phyloP scores from a whole-genome alignment of 306 rosid genomes.

The Dryas octopetala region DNA sequence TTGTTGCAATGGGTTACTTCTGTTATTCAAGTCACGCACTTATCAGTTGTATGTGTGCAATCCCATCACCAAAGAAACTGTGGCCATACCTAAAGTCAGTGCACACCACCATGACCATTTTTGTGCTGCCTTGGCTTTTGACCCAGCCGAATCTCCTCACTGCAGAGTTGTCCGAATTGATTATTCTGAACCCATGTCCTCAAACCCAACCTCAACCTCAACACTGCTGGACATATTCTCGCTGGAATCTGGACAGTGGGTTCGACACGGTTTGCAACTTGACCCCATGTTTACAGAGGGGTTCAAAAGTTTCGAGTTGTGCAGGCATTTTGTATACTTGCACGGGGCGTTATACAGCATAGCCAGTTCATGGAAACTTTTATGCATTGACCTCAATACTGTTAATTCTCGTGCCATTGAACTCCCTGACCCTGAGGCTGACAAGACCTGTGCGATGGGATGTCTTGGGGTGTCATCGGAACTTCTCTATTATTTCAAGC shows the following conservation, averaged over 20 bases:
- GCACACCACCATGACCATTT: background rate
- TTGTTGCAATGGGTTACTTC: constrained; percentile 9
- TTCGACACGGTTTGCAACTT: background rate
- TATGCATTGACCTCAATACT: background rate
- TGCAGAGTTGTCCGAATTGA: background rate
- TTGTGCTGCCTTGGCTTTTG: background rate
- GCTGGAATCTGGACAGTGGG: background rate
- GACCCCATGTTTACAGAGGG: background rate
- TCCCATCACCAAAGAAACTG: constrained; percentile 4
- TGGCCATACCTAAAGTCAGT: background rate
- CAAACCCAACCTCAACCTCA: background rate
- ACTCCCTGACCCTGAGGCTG: background rate
- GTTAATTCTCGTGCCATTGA: background rate
- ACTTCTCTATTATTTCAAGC: background rate
- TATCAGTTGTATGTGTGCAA: constrained; percentile 2
- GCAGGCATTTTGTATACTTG: constrained; percentile 5
- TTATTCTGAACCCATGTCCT: background rate
- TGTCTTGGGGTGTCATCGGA: constrained; percentile 8
- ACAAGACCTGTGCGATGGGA: background rate
- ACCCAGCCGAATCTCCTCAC: background rate
- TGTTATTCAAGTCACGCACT: background rate
- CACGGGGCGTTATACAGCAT: constrained; percentile 2
- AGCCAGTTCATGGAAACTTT: background rate
- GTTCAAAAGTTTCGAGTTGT: background rate
- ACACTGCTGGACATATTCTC: background rate